Conservation (phyloP, 139 green algal genomes). For the Ettlia oleoabundans region DNA sequence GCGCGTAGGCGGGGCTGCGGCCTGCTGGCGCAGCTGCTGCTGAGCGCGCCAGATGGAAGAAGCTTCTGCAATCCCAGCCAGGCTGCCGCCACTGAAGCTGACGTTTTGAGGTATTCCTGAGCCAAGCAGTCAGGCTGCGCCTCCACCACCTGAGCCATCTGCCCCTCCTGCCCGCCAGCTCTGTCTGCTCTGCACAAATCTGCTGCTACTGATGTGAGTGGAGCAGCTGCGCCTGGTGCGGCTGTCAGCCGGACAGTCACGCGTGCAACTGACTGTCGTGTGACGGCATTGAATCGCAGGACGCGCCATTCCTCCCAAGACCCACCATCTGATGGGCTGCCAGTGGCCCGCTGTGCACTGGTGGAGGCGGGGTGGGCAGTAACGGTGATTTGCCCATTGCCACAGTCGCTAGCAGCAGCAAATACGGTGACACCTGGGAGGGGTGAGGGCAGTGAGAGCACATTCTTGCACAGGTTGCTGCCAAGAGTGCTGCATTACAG, state of each 20-base stretch:
- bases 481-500: too few species aligned
- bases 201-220: too few species aligned
- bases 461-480: too few species aligned
- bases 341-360: neutral
- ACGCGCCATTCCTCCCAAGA: slow-evolving; percentile 61
- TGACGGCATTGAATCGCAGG: slow-evolving; percentile 68
- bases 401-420: slow-evolving; percentile 2
- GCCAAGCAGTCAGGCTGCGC: slow-evolving; percentile 58
- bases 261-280: slow-evolving; percentile 59
- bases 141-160: neutral
- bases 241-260: slow-evolving; percentile 21
- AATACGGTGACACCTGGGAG: slow-evolving; percentile 55
- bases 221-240: neutral
- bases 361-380: slow-evolving; percentile 48
- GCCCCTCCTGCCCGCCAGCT: neutral
- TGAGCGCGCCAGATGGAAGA: neutral
- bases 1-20: slow-evolving; percentile 1
- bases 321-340: neutral
- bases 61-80: slow-evolving; percentile 23
- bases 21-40: neutral
- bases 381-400: slow-evolving; percentile 57
- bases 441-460: too few species aligned
- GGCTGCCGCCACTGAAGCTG: slow-evolving; percentile 48
- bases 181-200: too few species aligned
- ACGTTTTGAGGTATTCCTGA: slow-evolving; percentile 65